Conservation (phyloP, 2,329 filamentous ascomycete genomes). For the Cladorrhinum sp. region DNA sequence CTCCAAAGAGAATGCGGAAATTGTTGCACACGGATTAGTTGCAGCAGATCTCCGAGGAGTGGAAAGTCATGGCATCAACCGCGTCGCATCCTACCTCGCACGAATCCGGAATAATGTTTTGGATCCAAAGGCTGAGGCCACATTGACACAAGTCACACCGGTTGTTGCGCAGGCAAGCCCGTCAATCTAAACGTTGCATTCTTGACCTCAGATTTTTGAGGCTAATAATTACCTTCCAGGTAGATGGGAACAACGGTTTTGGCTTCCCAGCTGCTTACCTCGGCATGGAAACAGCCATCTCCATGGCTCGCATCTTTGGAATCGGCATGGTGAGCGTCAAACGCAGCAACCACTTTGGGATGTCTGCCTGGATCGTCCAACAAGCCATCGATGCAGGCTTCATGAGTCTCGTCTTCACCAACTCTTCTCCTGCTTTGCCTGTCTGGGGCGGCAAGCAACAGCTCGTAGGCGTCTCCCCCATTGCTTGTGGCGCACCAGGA, state of each 20-base stretch:
- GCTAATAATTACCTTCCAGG: constrained; percentile 36
- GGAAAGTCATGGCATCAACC: constrained; percentile 75
- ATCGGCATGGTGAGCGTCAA: constrained; percentile 75
- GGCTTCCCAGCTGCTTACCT: constrained; percentile 67
- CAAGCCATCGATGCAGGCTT: constrained; percentile 69
- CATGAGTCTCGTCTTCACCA: constrained; percentile 70
- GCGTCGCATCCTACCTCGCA: constrained; percentile 73
- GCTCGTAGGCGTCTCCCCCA: constrained; percentile 70
- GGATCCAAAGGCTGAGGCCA: constrained; percentile 57
- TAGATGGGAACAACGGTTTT: constrained; percentile 68
- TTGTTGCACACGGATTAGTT: constrained; percentile 66
- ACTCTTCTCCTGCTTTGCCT: constrained; percentile 69
- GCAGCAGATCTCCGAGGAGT: constrained; percentile 74
- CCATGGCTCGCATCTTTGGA: constrained; percentile 61
- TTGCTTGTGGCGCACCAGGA: constrained; percentile 73
- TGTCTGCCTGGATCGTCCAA: constrained; percentile 77
- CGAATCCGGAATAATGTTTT: constrained; percentile 69
- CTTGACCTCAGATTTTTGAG: neutral
- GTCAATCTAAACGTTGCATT: neutral
- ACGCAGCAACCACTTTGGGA: constrained; percentile 79
- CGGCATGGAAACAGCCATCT: constrained; percentile 66
- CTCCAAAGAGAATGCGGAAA: constrained; percentile 53
- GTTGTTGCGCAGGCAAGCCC: constrained; percentile 59
- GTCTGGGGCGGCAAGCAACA: constrained; percentile 66
- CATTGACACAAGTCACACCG: constrained; percentile 61